Base-by-base conservation (phyloP, 2,329 filamentous ascomycete genomes). In the Plenodomus biglobosus region DNA sequence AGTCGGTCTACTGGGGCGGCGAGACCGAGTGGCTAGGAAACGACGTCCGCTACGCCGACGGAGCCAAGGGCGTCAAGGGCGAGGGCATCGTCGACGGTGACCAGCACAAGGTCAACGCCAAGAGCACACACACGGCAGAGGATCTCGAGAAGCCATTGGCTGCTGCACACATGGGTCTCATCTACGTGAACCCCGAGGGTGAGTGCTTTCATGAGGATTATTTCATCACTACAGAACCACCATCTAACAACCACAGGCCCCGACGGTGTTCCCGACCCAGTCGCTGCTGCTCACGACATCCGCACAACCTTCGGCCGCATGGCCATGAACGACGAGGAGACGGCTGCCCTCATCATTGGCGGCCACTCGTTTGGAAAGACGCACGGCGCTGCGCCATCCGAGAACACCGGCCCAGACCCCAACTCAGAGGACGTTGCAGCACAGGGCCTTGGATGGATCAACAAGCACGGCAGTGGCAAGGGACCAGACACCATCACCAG, bases 321-420 rank as follows among this genome's bases (percentile, higher is more conserved):
- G 87, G 87, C 84, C 53, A 91, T 92, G 88, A 84, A 88, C 66
- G 86, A 91, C 66, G 84, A 88, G 73, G 88, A 92, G 78, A 92
- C 88, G 0, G 87, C 88, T 44, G 87, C 88, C 13, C 76, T 92
- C 38, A 91, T 92, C 66, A 85, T 85, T 34, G 88, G 88, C 65
- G 88, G 88, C 34, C 88, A 92, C 77, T 80, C 83, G 20, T 89
- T 92, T 61, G 88, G 88, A 63, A 92, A 92, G 81, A 89, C 87
- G 0, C 88, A 92, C 72, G 88, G 88, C 61, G 87, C 88, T 24
- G 87, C 75, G 47, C 75, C 83, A 15, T 74, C 79, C 16, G 79
- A 81, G 54, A 80, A 89, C 61, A 79, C 90, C 41, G 86, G 85
- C 45, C 72, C 76, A 16, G 88, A 88, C 70, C 88, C 88, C 17